A percentile compares a stretch with the other conserved stretches of the same genome.
These are phyloP conservation scores for Blastocrithidia nonstop DNA, from an alignment of 208 protist genomes.

Conservation along the genomic window DNA sequence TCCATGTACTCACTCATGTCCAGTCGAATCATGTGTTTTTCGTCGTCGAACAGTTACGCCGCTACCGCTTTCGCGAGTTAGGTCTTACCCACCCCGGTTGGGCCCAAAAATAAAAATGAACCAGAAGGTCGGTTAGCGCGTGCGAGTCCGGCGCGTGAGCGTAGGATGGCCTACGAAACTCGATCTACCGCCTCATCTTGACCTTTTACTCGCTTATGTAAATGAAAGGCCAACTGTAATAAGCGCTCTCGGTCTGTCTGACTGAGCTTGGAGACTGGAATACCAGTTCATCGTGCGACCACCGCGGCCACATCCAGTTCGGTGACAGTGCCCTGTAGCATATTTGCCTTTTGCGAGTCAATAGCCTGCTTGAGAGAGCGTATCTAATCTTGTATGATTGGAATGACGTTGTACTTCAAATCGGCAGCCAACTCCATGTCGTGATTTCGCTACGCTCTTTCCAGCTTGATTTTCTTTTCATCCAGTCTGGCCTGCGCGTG, in stretches of 20 bases:
- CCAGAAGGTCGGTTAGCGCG: slow-evolving; percentile 82
- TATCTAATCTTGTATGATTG: slow-evolving; percentile 82
- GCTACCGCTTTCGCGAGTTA: slow-evolving; percentile 94
- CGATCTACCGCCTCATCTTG: slow-evolving; percentile 92
- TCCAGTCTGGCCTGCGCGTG: slow-evolving; percentile 81
- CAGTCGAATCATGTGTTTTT: slow-evolving; percentile 93
- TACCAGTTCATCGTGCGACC: slow-evolving; percentile 95
- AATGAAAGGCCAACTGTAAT: slow-evolving; percentile 64
- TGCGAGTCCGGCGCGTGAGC: slow-evolving; percentile 89
- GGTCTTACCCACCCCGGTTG: slow-evolving; percentile 94
- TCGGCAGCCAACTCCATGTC: slow-evolving; percentile 89
- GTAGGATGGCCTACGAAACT: slow-evolving; percentile 92
- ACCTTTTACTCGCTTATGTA: slow-evolving; percentile 89
- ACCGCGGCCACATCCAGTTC: slow-evolving; percentile 91
- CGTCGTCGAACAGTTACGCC: slow-evolving; percentile 93
- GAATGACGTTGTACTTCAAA: slow-evolving; percentile 93
- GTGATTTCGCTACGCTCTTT: slow-evolving; percentile 71
- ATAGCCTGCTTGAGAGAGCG: slow-evolving; percentile 49
- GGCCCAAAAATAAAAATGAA: slow-evolving; percentile 95
- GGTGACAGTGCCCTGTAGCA: slow-evolving; percentile 89
- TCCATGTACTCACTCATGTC: slow-evolving; percentile 99
- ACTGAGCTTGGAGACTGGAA: slow-evolving; percentile 90
- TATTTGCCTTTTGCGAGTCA: slow-evolving; percentile 52
- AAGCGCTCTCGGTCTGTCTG: slow-evolving; percentile 84
- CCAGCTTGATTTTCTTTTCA: slow-evolving; percentile 77